phyloP scores from a whole-genome alignment of 1,284 basidiomycete species.

The Agaricales sp. region DNA sequence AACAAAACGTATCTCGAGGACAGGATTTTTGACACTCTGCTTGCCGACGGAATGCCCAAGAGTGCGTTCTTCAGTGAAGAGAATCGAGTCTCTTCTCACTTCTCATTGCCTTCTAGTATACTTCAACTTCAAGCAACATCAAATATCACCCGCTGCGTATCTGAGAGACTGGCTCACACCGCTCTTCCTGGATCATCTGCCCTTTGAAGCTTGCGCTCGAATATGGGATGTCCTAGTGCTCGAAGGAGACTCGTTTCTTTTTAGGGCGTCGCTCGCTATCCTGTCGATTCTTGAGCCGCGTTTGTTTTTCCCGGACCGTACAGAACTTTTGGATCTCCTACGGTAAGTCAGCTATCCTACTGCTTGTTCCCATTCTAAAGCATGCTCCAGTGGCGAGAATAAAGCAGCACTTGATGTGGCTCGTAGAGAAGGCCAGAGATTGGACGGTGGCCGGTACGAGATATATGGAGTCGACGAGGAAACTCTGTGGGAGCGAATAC shows the following conservation, averaged over 20 bases:
- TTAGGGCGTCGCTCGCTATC: constrained; percentile 75
- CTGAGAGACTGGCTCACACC: constrained; percentile 75
- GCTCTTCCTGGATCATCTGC: constrained; percentile 79
- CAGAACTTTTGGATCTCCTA: constrained; percentile 65
- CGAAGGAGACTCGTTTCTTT: constrained; percentile 83
- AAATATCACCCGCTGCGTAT: constrained; percentile 72
- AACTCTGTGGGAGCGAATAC: constrained; percentile 67
- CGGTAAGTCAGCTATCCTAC: too few species aligned
- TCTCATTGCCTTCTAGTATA: constrained; percentile 49
- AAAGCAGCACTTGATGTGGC: constrained; percentile 77
- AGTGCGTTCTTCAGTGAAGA: constrained; percentile 34
- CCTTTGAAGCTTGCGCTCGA: constrained; percentile 79
- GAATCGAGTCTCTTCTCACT: constrained; percentile 2
- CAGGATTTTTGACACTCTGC: constrained; percentile 82
- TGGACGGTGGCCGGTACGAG: constrained; percentile 74
- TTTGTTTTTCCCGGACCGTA: constrained; percentile 74
- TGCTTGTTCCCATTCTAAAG: constrained; percentile 5
- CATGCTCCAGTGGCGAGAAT: constrained; percentile 57
- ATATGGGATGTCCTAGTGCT: constrained; percentile 85
- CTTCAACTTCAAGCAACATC: constrained; percentile 92
- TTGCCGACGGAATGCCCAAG: constrained; percentile 93
- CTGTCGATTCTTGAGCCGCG: constrained; percentile 82
- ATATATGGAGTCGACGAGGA: constrained; percentile 85
- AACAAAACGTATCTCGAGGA: too few species aligned
- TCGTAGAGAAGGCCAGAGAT: constrained; percentile 46